Evolutionary conservation across 2,329 filamentous ascomycete genomes (phyloP).

Genomic region (Pestalotiopsis fici): DNA sequence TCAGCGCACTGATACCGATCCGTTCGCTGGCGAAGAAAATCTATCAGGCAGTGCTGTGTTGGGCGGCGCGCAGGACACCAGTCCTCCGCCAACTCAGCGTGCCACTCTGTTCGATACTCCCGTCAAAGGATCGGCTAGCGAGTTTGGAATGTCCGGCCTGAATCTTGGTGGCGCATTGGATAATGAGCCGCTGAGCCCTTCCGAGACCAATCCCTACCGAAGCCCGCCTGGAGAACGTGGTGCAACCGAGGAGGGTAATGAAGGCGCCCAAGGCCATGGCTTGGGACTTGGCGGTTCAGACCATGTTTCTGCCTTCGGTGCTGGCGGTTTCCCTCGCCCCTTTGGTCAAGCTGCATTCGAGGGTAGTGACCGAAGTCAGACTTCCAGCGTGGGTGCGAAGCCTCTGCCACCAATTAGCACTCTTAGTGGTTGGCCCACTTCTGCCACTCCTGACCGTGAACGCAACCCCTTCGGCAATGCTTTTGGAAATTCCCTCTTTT

Average conservation of each 20-base stretch:
- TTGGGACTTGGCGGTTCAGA: slow-evolving; percentile 44
- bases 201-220: slow-evolving; percentile 93
- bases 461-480: slow-evolving; percentile 52
- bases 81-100: slow-evolving; percentile 40
- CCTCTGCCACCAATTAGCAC: slow-evolving; percentile 66
- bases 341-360: slow-evolving; percentile 54
- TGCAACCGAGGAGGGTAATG: slow-evolving; percentile 60
- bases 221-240: slow-evolving; percentile 79
- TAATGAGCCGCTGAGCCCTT: slow-evolving; percentile 83
- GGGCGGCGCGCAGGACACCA: slow-evolving; percentile 73
- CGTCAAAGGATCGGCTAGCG: slow-evolving; percentile 53
- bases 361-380: slow-evolving; percentile 88
- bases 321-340: slow-evolving; percentile 41
- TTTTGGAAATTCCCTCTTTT: slow-evolving; percentile 81
- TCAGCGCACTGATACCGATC: slow-evolving; percentile 72
- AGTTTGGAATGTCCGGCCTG: slow-evolving; percentile 65
- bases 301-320: slow-evolving; percentile 45
- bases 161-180: slow-evolving; percentile 56
- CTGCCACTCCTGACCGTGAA: slow-evolving; percentile 69
- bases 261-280: slow-evolving; percentile 51
- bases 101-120: slow-evolving; percentile 53
- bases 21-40: slow-evolving; percentile 67
- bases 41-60: slow-evolving; percentile 72
- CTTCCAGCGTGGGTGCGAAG: slow-evolving; percentile 82
- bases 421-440: slow-evolving; percentile 65